Base-by-base conservation (phyloP, 2,329 filamentous ascomycete species). In the Pseudogymnoascus sp. region DNA sequence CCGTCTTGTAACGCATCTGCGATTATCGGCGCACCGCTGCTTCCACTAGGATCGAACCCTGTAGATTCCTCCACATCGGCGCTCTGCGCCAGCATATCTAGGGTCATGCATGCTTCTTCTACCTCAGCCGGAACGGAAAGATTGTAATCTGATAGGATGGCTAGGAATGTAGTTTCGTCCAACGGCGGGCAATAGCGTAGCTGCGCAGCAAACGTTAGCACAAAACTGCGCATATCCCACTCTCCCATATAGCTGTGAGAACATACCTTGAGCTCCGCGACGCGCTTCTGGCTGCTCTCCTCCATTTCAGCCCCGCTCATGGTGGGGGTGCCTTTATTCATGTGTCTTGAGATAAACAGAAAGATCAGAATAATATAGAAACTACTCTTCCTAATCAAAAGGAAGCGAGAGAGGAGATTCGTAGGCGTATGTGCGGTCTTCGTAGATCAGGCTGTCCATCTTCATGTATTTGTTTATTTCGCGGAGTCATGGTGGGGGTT, bases 21-120 rank as follows among this genome's bases (percentile, higher is more conserved):
- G 44, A 21, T 10, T 10, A 48, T 13, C 2, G 41, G 13, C 15
- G 36, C 38, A 58, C 58, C 82, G 29, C 85, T 83, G 27, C 87
- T 84, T 2, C 89, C 91, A 33, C 89, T 91, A 0, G 90, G 84
- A 67, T 94, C 91, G 70, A 96, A 96, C 0, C 86, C 86, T 8
- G 84, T 86, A 13, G 85, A 82, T 70, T 94, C 90, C 71, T 94
- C 88, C 1, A 77, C 75, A 0, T 78, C 72, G 0, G 89, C 91
- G 63, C 82, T 78, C 31, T 83, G 77, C 60, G 88, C 88, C 12
- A 97, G 75, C 1, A 76, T 73, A n/a, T 88, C 79, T 1, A 97
- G 79, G 0, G 82, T 80, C n/a, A 76, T 71, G 31, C 82, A 81
- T 2, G 87, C 84, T 8, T 78, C 75, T 2, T 80, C 70, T 33